Evolutionary conservation across 2,329 filamentous ascomycete genomes (phyloP).

Genomic region (Epichloe festucae): DNA sequence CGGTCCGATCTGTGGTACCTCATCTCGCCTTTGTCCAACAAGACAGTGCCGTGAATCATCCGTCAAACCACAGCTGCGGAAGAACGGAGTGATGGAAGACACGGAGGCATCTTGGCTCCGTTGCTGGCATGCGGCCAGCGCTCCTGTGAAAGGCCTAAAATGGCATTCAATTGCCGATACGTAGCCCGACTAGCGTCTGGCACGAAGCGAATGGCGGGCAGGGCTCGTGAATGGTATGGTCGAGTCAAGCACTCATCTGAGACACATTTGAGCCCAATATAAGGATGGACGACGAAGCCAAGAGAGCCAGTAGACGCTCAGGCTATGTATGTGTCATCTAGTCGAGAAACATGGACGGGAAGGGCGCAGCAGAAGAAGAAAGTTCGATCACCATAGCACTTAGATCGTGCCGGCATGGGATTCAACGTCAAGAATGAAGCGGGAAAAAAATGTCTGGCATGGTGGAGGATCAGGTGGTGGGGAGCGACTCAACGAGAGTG

Average conservation of each 20-base stretch:
- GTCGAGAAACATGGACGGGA: not conserved
- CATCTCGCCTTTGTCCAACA: constrained; percentile 25
- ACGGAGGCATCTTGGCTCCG: constrained; percentile 6
- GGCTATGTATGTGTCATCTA: not conserved
- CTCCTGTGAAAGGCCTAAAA: constrained; percentile 1
- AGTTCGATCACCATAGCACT: not conserved
- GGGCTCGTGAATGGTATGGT: constrained; percentile 6
- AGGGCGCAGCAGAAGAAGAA: not conserved
- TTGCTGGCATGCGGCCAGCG: not conserved
- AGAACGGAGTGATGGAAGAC: constrained; percentile 6
- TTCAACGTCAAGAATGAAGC: not conserved
- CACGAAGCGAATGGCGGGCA: constrained; percentile 5
- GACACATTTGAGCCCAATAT: constrained; percentile 11
- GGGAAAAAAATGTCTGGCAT: not conserved
- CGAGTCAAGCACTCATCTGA: constrained; percentile 12
- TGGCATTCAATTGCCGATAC: constrained; percentile 4
- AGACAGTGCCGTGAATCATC: constrained; percentile 5
- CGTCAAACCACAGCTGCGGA: not conserved
- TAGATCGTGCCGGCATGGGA: not conserved
- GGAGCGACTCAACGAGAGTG: not conserved
- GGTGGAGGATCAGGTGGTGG: not conserved
- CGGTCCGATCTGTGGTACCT: constrained; percentile 27
- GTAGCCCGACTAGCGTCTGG: constrained; percentile 3
- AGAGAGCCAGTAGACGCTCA: not conserved
- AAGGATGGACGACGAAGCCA: constrained; percentile 6